A percentile compares a stretch with the other conserved stretches of the same genome.
Conservation (phyloP, 257 asterid species). For the Nicotiana noctiflora region DNA sequence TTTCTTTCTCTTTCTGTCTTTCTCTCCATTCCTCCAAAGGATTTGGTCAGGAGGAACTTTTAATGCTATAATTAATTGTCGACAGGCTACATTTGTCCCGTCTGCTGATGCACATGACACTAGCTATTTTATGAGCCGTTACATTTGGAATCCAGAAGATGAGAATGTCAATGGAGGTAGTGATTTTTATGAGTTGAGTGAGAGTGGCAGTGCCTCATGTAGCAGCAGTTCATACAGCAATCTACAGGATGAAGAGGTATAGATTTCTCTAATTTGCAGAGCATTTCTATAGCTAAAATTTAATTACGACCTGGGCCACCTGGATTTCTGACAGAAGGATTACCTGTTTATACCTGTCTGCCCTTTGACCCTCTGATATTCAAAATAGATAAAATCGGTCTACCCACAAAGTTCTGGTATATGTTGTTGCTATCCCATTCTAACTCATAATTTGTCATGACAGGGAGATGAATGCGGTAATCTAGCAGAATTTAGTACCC, state of each 20-base stretch:
- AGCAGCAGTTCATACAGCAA: constrained; percentile 70
- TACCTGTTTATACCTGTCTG: background rate
- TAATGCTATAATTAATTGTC: constrained; percentile 13
- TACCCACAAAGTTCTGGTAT: background rate
- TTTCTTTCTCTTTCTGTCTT: constrained; percentile 15
- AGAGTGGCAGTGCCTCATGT: constrained; percentile 66
- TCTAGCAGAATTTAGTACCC: constrained; percentile 61
- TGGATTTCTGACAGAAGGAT: background rate
- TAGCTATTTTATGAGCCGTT: constrained; percentile 96
- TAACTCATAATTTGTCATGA: constrained; percentile 9
- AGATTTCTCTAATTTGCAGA: constrained; percentile 4
- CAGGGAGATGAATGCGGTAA: constrained; percentile 87
- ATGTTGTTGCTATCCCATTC: background rate
- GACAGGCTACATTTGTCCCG: constrained; percentile 90
- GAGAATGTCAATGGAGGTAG: constrained; percentile 65
- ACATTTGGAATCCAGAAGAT: constrained; percentile 86
- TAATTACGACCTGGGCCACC: background rate
- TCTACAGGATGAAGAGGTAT: constrained; percentile 79
- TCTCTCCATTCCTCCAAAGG: background rate
- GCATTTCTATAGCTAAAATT: background rate
- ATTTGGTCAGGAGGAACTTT: constrained; percentile 6
- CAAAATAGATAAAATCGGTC: background rate
- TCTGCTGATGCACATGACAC: constrained; percentile 79
- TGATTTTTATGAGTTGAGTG: constrained; percentile 69
- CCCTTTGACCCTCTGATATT: background rate